Conservation (phyloP, 2,329 filamentous ascomycete genomes). For the Ascochyta viciae-villosae region DNA sequence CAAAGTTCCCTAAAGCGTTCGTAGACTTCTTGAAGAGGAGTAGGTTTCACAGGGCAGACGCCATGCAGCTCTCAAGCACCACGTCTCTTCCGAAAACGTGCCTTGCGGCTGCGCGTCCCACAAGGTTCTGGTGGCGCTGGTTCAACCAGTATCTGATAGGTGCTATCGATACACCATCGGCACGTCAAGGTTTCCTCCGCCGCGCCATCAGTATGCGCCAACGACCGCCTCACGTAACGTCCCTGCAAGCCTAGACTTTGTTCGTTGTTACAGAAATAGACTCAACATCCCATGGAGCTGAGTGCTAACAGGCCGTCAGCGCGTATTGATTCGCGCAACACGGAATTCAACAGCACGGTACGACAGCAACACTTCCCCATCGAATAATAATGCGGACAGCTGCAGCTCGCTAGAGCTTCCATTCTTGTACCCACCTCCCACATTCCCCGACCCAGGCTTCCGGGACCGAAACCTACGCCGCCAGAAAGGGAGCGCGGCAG, state of each 20-base stretch:
- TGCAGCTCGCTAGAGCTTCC: constrained; percentile 14
- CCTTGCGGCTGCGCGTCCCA: constrained; percentile 22
- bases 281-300: not conserved
- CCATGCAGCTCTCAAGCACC: constrained; percentile 14
- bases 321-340: constrained; percentile 3
- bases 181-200: constrained; percentile 25
- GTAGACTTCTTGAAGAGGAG: constrained; percentile 6
- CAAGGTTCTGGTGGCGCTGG: constrained; percentile 9
- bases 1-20: constrained; percentile 6
- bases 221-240: constrained; percentile 10
- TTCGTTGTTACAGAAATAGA: constrained; percentile 7
- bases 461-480: constrained; percentile 3
- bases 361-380: constrained; percentile 2
- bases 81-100: constrained; percentile 21
- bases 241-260: constrained; percentile 12
- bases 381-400: constrained; percentile 1
- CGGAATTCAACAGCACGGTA: constrained; percentile 3
- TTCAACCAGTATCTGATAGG: constrained; percentile 17
- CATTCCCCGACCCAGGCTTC: constrained; percentile 12
- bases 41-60: constrained; percentile 16
- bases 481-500: constrained; percentile 9
- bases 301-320: constrained; percentile 3
- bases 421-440: constrained; percentile 12
- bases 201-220: constrained; percentile 14
- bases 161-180: constrained; percentile 30